These are phyloP conservation scores for Hirsutella rhossiliensis DNA, from an alignment of 2,329 filamentous ascomycete species.

Conservation along the genomic window DNA sequence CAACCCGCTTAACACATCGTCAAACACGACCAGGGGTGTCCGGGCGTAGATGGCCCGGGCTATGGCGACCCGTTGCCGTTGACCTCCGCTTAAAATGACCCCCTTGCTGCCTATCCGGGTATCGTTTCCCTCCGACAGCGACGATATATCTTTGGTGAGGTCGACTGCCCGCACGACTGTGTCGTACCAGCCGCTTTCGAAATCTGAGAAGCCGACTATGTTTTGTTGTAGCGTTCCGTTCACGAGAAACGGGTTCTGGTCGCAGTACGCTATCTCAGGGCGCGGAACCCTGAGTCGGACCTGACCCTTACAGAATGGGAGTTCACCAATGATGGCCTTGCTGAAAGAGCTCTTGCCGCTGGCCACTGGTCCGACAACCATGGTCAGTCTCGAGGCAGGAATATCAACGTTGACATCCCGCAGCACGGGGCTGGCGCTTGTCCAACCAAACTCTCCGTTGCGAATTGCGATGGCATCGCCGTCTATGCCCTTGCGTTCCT, in stretches of 20 bases:
- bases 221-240: constrained; percentile 24
- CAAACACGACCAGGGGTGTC: background rate
- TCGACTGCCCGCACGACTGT: constrained; percentile 21
- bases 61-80: constrained; percentile 14
- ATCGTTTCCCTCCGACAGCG: constrained; percentile 20
- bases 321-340: constrained; percentile 20
- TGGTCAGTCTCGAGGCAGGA: too few species aligned
- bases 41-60: background rate
- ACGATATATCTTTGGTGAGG: constrained; percentile 17
- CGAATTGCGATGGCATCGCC: too few species aligned
- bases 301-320: constrained; percentile 9
- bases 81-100: constrained; percentile 29
- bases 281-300: constrained; percentile 3
- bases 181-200: constrained; percentile 19
- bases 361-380: too few species aligned
- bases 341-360: constrained; percentile 9
- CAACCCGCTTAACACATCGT: background rate
- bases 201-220: constrained; percentile 21
- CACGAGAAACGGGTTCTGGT: constrained; percentile 18
- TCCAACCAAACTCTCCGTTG: too few species aligned
- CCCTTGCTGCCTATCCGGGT: constrained; percentile 28
- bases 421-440: too few species aligned
- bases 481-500: too few species aligned
- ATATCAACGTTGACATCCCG: too few species aligned
- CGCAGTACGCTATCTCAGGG: constrained; percentile 17